A percentile compares a stretch with the other conserved stretches of the same genome.
phyloP scores from a whole-genome alignment of 164 flowering plant genomes.

The Aristolochia contorta region DNA sequence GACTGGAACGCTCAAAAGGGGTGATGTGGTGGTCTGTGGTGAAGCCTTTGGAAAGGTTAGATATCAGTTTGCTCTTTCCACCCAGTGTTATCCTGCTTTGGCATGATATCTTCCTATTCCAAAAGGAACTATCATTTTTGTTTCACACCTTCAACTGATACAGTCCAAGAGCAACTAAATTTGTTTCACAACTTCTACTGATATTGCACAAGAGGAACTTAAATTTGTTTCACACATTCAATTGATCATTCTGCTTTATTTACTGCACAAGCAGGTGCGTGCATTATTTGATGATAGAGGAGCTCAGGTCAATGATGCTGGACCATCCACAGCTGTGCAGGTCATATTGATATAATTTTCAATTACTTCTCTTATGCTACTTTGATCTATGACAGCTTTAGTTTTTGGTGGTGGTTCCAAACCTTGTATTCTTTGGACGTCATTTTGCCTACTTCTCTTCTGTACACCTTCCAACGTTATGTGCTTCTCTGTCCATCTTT shows the following conservation, averaged over 20 bases:
- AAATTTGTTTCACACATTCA: too few relatives aligned
- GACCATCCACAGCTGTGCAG: slow-evolving; percentile 89
- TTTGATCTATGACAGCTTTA: too few relatives aligned
- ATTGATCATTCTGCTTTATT: slow-evolving; percentile 5
- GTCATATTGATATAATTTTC: slow-evolving; percentile 20
- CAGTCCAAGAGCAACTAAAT: too few relatives aligned
- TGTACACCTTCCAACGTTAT: not conserved
- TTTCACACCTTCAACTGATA: too few relatives aligned
- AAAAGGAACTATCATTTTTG: too few relatives aligned
- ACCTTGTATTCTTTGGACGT: not conserved
- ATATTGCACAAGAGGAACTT: too few relatives aligned
- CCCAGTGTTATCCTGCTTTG: too few relatives aligned
- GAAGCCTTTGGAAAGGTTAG: slow-evolving; percentile 93
- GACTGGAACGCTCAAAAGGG: slow-evolving; percentile 82
- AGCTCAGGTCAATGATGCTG: slow-evolving; percentile 62
- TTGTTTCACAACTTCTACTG: too few relatives aligned
- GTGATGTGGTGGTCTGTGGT: slow-evolving; percentile 81
- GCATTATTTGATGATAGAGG: slow-evolving; percentile 85
- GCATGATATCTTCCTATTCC: too few relatives aligned
- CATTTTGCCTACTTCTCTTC: not conserved
- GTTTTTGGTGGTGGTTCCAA: too few relatives aligned
- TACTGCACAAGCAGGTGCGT: slow-evolving; percentile 44
- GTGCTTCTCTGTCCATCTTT: not conserved
- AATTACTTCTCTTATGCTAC: too few relatives aligned
- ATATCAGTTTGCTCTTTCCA: not conserved